These are phyloP conservation scores for Cenchrus americanus DNA, from an alignment of 176 grass and related monocot genomes.

Conservation along the genomic window DNA sequence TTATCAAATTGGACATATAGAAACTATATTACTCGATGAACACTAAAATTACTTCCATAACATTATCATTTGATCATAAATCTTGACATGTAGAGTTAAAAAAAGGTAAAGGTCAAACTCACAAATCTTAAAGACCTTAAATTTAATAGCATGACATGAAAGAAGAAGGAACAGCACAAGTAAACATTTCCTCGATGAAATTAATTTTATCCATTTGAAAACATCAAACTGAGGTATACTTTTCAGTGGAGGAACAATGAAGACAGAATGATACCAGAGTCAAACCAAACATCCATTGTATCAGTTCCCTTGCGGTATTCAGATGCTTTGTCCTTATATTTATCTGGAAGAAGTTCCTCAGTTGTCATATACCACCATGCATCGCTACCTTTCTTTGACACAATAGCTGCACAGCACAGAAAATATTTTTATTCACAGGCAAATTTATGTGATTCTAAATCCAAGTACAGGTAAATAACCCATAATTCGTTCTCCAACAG, in stretches of 20 bases:
- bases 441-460: constrained; percentile 19
- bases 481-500: constrained; percentile 19
- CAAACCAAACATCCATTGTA: constrained; percentile 99
- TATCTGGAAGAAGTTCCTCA: constrained; percentile 89
- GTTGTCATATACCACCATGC: constrained; percentile 98
- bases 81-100: background rate
- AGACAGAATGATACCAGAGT: constrained; percentile 73
- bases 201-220: constrained; percentile 23
- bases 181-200: background rate
- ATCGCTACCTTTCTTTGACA: constrained; percentile 84
- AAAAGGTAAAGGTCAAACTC: background rate
- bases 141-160: background rate
- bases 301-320: constrained; percentile 93
- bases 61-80: background rate
- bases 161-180: background rate
- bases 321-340: constrained; percentile 75
- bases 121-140: background rate
- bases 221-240: constrained; percentile 26
- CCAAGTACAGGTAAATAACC: constrained; percentile 15
- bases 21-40: background rate
- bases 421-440: constrained; percentile 21
- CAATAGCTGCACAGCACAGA: constrained; percentile 65
- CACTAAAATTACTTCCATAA: background rate
- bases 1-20: background rate
- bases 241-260: constrained; percentile 19